These are phyloP conservation scores for Leishmania tropica DNA, from an alignment of 208 protist species.

Conservation along the genomic window DNA sequence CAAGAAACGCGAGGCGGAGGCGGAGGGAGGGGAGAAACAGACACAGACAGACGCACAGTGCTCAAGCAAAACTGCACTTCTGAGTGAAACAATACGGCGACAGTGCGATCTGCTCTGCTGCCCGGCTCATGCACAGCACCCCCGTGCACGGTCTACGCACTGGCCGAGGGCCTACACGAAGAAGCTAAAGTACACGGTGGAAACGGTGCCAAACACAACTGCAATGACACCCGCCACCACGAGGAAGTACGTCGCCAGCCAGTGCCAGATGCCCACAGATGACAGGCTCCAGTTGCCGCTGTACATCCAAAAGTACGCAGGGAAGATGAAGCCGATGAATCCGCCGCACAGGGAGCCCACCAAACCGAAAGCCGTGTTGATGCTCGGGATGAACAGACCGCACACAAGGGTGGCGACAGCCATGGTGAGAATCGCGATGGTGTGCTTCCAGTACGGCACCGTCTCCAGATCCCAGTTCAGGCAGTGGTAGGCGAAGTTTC, in stretches of 20 bases:
- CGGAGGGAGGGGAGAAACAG: too few relatives aligned
- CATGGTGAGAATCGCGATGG: conserved; percentile 29
- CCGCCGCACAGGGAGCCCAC: conserved; percentile 8
- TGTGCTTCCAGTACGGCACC: conserved; percentile 76
- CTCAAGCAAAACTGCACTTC: too few relatives aligned
- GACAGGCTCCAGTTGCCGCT: conserved; percentile 57
- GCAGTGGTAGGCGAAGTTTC: conserved; percentile 66
- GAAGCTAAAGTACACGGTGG: too few relatives aligned
- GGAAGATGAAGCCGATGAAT: conserved; percentile 10
- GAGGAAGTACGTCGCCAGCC: conserved; percentile 42
- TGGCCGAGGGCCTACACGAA: too few relatives aligned
- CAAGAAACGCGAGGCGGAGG: too few relatives aligned
- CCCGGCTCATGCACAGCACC: too few relatives aligned
- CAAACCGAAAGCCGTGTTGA: conserved; percentile 28
- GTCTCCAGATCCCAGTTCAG: conserved; percentile 58
- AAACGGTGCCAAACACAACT: not conserved
- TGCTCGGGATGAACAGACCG: conserved; percentile 56
- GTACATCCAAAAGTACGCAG: conserved; percentile 65
- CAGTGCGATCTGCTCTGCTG: too few relatives aligned
- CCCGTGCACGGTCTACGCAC: too few relatives aligned
- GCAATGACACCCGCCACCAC: conserved; percentile 64
- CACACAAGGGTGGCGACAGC: conserved; percentile 24
- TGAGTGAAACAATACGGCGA: too few relatives aligned
- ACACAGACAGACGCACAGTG: too few relatives aligned
- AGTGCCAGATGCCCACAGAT: conserved; percentile 55